Percentiles rank a stretch among this genome's conserved stretches.
These are phyloP conservation scores for Skeletonema potamos DNA, from an alignment of 108 stramenopile species.

Conservation along the genomic window DNA sequence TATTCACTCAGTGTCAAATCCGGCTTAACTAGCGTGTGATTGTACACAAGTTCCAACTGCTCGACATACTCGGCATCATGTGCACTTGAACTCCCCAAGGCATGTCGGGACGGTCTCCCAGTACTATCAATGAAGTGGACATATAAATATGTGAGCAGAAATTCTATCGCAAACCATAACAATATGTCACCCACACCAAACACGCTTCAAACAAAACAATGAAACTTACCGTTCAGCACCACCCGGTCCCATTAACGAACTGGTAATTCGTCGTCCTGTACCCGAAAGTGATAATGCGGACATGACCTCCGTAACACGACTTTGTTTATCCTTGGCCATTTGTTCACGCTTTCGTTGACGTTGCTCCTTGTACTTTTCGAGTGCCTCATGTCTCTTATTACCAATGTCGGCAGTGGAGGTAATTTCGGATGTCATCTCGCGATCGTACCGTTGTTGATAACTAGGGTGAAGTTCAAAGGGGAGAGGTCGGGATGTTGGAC, in stretches of 20 bases:
- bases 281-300: constrained; percentile 61
- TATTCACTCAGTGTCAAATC: constrained; percentile 64
- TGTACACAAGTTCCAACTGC: constrained; percentile 83
- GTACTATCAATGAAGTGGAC: too few relatives aligned
- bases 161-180: too few relatives aligned
- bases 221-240: constrained; percentile 91
- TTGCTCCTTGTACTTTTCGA: constrained; percentile 67
- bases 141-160: too few relatives aligned
- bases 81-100: constrained; percentile 46
- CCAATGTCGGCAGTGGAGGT: constrained; percentile 64
- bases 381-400: constrained; percentile 44
- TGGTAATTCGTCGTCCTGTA: constrained; percentile 82
- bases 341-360: constrained; percentile 75
- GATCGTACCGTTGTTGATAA: constrained; percentile 68
- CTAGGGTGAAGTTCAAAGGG: constrained; percentile 61
- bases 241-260: constrained; percentile 87
- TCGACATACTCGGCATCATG: constrained; percentile 86
- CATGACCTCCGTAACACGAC: constrained; percentile 83
- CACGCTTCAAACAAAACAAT: too few relatives aligned
- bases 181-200: too few relatives aligned
- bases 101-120: constrained; percentile 68
- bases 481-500: constrained; percentile 65
- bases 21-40: constrained; percentile 62
- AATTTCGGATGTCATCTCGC: constrained; percentile 42
- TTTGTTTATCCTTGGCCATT: constrained; percentile 88